Evolutionary conservation across 2,329 filamentous ascomycete genomes (phyloP).

Genomic region (Ophiocordyceps polyrhachis-furcata): DNA sequence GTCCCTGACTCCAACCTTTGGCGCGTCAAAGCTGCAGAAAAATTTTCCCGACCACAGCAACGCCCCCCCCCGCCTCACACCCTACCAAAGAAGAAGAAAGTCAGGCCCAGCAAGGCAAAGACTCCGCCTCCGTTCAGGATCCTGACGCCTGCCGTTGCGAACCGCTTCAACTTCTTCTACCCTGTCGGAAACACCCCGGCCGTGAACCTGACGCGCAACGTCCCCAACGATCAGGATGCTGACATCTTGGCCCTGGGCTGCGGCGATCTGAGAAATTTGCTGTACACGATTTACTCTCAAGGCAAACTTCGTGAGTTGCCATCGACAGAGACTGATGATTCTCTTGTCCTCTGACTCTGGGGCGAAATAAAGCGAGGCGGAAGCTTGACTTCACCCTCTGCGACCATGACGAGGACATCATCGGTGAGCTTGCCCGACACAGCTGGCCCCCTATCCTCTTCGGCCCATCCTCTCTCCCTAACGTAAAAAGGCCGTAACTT

Average conservation of each 20-base stretch:
- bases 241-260: slow-evolving; percentile 34
- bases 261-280: slow-evolving; percentile 35
- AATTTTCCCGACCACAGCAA: not conserved
- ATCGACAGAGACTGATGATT: not conserved
- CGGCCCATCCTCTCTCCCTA: not conserved
- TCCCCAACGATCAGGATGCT: slow-evolving; percentile 30
- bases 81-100: not conserved
- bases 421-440: slow-evolving; percentile 20
- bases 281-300: slow-evolving; percentile 32
- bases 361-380: slow-evolving; percentile 11
- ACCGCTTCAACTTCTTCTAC: slow-evolving; percentile 18
- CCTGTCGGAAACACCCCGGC: slow-evolving; percentile 37
- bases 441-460: not conserved
- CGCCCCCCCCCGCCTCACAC: not conserved
- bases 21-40: not conserved
- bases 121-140: slow-evolving; percentile 8
- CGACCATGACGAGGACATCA: slow-evolving; percentile 28
- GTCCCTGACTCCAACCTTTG: too few species aligned
- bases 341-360: slow-evolving; percentile 5
- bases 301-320: slow-evolving; percentile 14
- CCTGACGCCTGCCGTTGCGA: slow-evolving; percentile 18
- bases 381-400: slow-evolving; percentile 38
- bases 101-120: not conserved
- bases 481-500: slow-evolving; percentile 31
- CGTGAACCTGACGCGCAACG: slow-evolving; percentile 23